phyloP scores from a whole-genome alignment of 2,329 filamentous ascomycete genomes.

The Neurospora crassa region DNA sequence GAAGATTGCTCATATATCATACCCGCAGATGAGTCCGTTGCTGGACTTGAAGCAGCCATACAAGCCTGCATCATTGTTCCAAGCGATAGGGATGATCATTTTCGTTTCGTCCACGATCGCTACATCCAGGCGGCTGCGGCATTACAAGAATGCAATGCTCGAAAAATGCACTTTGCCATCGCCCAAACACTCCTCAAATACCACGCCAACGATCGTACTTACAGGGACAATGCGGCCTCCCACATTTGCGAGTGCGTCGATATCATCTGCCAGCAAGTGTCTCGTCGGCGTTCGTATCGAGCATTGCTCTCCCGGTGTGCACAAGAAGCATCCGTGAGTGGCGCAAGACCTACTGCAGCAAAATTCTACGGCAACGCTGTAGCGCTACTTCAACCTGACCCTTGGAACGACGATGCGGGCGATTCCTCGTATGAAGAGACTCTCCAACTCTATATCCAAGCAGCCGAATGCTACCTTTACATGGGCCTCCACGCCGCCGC shows the following conservation, averaged over 20 bases:
- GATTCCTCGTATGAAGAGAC: constrained; percentile 86
- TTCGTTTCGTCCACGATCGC: constrained; percentile 81
- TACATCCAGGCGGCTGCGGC: constrained; percentile 67
- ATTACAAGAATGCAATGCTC: constrained; percentile 57
- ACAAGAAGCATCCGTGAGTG: constrained; percentile 68
- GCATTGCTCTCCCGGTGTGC: constrained; percentile 72
- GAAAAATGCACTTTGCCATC: constrained; percentile 87
- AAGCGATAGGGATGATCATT: constrained; percentile 76
- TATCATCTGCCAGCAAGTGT: constrained; percentile 60
- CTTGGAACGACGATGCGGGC: constrained; percentile 60
- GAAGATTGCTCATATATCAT: constrained; percentile 29
- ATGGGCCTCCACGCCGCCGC: constrained; percentile 63
- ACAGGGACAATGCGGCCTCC: constrained; percentile 63
- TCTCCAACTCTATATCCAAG: constrained; percentile 64
- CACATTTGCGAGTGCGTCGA: constrained; percentile 73
- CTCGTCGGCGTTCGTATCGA: constrained; percentile 55
- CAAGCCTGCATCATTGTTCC: constrained; percentile 73
- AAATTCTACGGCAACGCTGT: constrained; percentile 75
- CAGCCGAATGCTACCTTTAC: constrained; percentile 75
- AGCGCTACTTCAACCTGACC: constrained; percentile 65
- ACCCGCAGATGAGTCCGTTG: constrained; percentile 36
- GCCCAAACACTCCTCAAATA: constrained; percentile 72
- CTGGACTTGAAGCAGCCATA: constrained; percentile 73
- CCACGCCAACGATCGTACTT: constrained; percentile 47
- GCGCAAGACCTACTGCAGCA: constrained; percentile 70